Conservation (phyloP, 2,329 filamentous ascomycete genomes). For the Exophiala dermatitidis region DNA sequence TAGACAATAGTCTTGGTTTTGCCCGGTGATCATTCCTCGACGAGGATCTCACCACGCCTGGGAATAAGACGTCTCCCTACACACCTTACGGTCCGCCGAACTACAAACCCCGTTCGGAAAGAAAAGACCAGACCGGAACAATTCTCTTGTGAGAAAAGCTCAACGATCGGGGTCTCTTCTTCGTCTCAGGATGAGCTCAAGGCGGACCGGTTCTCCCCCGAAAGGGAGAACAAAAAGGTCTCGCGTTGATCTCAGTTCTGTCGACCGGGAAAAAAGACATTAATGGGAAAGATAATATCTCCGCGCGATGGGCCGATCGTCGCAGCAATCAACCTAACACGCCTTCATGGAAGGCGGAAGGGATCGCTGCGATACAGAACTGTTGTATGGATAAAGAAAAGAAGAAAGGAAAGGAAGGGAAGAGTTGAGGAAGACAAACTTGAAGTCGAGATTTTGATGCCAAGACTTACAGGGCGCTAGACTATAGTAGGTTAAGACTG, state of each 20-base stretch:
- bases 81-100: slow-evolving; percentile 17
- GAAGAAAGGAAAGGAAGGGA: not conserved
- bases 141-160: too few relatives aligned
- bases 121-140: not conserved
- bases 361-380: slow-evolving; percentile 6
- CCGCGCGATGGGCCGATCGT: slow-evolving; percentile 13
- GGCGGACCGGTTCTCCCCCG: not conserved
- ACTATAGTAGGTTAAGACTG: too few relatives aligned
- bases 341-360: not conserved
- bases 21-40: slow-evolving; percentile 25
- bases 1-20: slow-evolving; percentile 26
- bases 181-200: slow-evolving; percentile 20
- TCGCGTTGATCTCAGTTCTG: slow-evolving; percentile 23
- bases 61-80: slow-evolving; percentile 26
- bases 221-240: slow-evolving; percentile 1
- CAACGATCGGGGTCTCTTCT: not conserved
- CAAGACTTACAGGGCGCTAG: not conserved
- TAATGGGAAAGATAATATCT: slow-evolving; percentile 20
- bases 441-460: not conserved
- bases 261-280: slow-evolving; percentile 22
- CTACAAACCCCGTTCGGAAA: slow-evolving; percentile 14
- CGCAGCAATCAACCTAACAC: slow-evolving; percentile 14
- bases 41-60: slow-evolving; percentile 25
- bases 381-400: not conserved
- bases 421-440: not conserved